These are phyloP conservation scores for Filobasidium floriforme DNA, from an alignment of 768 basidiomycete species.

Conservation along the genomic window DNA sequence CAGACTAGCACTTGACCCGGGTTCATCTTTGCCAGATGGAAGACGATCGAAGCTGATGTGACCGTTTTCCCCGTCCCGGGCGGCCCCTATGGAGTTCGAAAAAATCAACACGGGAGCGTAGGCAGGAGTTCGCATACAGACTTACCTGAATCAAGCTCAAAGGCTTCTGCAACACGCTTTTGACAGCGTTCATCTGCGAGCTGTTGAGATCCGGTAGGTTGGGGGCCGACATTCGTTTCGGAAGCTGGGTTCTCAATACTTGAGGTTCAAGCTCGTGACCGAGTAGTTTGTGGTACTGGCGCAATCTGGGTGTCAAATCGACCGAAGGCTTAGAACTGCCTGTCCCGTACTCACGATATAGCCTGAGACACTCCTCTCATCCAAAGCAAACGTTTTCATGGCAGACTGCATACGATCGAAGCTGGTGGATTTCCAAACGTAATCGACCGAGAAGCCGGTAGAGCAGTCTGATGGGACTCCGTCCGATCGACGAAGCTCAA, in stretches of 20 bases:
- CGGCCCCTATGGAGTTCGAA: conserved; percentile 55
- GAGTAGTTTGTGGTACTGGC: conserved; percentile 91
- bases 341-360: conserved; percentile 65
- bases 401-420: conserved; percentile 99
- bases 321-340: conserved; percentile 17
- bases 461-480: conserved; percentile 90
- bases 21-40: conserved; percentile 99
- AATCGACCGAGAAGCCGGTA: conserved; percentile 93
- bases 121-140: neutral
- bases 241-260: conserved; percentile 49
- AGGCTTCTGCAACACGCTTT: conserved; percentile 96
- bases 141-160: conserved; percentile 82
- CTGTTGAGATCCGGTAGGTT: conserved; percentile 97
- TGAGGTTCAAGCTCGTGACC: conserved; percentile 97
- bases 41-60: conserved; percentile 96
- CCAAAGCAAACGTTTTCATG: conserved; percentile 99
- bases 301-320: neutral
- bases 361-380: conserved; percentile 97
- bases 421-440: conserved; percentile 99
- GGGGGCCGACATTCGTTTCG: conserved; percentile 86
- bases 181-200: conserved; percentile 99
- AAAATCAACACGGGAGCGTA: neutral
- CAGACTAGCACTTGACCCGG: conserved; percentile 98
- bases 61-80: conserved; percentile 99
- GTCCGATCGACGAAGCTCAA: conserved; percentile 82